Conservation (phyloP, 768 basidiomycete species). For the Lepiota venenata region DNA sequence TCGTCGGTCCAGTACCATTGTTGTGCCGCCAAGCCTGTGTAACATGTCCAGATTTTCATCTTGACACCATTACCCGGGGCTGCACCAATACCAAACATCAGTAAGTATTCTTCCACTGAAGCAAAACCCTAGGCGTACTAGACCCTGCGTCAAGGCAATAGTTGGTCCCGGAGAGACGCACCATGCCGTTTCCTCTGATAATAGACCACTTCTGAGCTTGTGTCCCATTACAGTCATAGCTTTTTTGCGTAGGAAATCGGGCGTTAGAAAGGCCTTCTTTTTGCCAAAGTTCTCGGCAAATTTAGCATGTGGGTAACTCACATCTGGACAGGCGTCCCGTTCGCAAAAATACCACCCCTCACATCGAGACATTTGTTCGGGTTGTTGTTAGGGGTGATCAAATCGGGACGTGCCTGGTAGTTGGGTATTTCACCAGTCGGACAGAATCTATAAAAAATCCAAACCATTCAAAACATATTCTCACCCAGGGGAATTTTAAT, state of each 20-base stretch:
- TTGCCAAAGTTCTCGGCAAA: neutral
- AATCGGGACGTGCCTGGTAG: slow-evolving; percentile 15
- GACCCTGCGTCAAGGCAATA: slow-evolving; percentile 18
- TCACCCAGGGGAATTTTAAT: no score
- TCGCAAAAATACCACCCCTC: slow-evolving; percentile 21
- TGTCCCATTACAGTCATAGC: slow-evolving; percentile 19
- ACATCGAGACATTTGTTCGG: slow-evolving; percentile 26
- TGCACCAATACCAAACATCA: neutral
- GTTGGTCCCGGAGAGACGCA: slow-evolving; percentile 14
- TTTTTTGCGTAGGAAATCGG: neutral
- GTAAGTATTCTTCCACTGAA: neutral
- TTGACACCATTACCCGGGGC: slow-evolving; percentile 17
- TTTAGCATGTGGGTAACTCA: slow-evolving; percentile 9
- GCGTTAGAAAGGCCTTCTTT: neutral
- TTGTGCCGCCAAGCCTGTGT: slow-evolving; percentile 16
- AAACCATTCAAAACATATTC: neutral
- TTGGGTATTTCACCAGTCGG: slow-evolving; percentile 19
- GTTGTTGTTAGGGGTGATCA: slow-evolving; percentile 17
- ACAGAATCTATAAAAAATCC: slow-evolving; percentile 19
- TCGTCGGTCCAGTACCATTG: slow-evolving; percentile 17
- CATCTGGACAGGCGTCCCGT: slow-evolving; percentile 29
- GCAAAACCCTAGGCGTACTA: neutral
- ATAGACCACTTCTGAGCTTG: slow-evolving; percentile 16
- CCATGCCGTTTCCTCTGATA: slow-evolving; percentile 14
- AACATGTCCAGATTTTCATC: slow-evolving; percentile 24